A percentile compares a stretch with the other conserved stretches of the same genome.
These are phyloP conservation scores for Umbilicaria muhlenbergii DNA, from an alignment of 495 filamentous ascomycete genomes.

Conservation along the genomic window DNA sequence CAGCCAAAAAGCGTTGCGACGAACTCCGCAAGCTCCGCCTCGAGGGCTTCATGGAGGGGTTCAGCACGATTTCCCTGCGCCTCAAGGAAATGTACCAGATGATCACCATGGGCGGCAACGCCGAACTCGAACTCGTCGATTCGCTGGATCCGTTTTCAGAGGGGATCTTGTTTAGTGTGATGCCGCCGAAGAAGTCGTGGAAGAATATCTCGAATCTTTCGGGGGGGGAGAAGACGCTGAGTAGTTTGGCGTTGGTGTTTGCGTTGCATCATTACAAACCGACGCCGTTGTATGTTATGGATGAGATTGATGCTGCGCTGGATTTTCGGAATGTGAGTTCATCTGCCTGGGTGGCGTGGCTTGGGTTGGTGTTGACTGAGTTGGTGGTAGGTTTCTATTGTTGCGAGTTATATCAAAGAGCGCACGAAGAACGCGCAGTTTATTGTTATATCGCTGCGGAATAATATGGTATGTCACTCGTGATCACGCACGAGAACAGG, in stretches of 20 bases:
- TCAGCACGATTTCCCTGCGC: slow-evolving; percentile 82
- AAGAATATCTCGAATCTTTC: slow-evolving; percentile 94
- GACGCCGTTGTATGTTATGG: slow-evolving; percentile 97
- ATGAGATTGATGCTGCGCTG: slow-evolving; percentile 95
- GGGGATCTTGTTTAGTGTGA: slow-evolving; percentile 90
- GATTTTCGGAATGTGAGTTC: slow-evolving; percentile 89
- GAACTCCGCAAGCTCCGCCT: slow-evolving; percentile 77
- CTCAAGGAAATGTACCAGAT: slow-evolving; percentile 99
- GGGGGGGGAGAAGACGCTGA: slow-evolving; percentile 94
- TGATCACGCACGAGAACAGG: neutral
- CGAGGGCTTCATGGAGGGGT: slow-evolving; percentile 98
- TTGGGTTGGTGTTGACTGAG: neutral
- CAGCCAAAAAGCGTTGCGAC: slow-evolving; percentile 78
- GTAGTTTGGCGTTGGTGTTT: slow-evolving; percentile 86
- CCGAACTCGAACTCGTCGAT: slow-evolving; percentile 92
- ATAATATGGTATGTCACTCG: slow-evolving; percentile 64
- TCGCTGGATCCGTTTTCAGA: slow-evolving; percentile 92
- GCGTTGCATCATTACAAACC: slow-evolving; percentile 97
- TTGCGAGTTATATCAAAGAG: slow-evolving; percentile 97
- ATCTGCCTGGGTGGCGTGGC: neutral
- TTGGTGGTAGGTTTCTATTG: slow-evolving; percentile 71
- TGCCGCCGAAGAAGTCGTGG: slow-evolving; percentile 99
- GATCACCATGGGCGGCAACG: slow-evolving; percentile 99
- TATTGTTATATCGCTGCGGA: slow-evolving; percentile 92
- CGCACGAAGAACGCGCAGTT: slow-evolving; percentile 98